phyloP scores from a whole-genome alignment of 2,329 filamentous ascomycete species.

The Furcasterigmium sp. region DNA sequence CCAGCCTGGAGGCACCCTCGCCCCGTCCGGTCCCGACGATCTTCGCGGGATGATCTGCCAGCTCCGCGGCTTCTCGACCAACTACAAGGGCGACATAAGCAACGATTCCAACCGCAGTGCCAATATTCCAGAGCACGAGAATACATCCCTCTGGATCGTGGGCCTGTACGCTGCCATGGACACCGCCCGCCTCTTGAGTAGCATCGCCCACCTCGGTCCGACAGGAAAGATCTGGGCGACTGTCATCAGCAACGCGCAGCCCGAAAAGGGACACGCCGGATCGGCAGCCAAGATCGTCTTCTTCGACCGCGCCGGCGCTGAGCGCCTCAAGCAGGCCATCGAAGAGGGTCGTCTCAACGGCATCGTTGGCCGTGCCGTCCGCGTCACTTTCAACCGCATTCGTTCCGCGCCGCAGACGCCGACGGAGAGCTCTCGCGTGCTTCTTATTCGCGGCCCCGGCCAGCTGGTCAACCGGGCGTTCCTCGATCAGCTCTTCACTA shows the following conservation, averaged over 20 bases:
- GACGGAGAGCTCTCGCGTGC: background rate
- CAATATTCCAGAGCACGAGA: slow-evolving; percentile 25
- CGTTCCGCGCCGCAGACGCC: background rate
- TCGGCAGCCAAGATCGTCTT: slow-evolving; percentile 5
- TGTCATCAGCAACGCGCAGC: background rate
- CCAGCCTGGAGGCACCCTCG: background rate
- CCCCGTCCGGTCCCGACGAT: background rate
- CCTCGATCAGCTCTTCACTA: background rate
- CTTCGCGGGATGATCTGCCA: background rate
- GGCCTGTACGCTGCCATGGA: background rate
- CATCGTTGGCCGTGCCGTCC: background rate
- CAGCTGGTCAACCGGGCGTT: background rate
- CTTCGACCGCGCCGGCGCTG: slow-evolving; percentile 2
- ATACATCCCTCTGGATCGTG: slow-evolving; percentile 2
- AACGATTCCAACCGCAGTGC: slow-evolving; percentile 32
- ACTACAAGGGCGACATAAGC: background rate
- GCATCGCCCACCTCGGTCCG: background rate
- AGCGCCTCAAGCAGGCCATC: background rate
- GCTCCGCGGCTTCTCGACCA: background rate
- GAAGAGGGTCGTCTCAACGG: background rate
- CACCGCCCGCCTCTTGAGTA: background rate
- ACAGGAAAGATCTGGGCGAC: slow-evolving; percentile 2
- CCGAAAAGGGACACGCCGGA: background rate
- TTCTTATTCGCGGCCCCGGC: background rate
- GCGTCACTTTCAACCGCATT: slow-evolving; percentile 2